Conservation (phyloP, 106 monocot species). For the Xerophyta viscosa region DNA sequence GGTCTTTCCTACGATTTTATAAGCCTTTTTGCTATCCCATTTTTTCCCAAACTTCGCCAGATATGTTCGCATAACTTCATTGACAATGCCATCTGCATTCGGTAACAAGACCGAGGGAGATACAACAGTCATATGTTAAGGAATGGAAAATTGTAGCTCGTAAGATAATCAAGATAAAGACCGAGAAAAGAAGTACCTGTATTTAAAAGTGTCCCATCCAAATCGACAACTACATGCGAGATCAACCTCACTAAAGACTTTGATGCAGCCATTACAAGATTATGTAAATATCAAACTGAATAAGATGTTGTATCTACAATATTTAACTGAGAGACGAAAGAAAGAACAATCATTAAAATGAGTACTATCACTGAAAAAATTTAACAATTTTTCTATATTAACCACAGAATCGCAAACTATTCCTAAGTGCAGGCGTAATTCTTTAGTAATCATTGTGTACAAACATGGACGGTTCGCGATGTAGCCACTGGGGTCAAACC, state of each 20-base stretch:
- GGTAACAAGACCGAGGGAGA: neutral
- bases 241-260: constrained; percentile 36
- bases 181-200: constrained; percentile 41
- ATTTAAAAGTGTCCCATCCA: constrained; percentile 90
- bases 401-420: too few species aligned
- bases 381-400: too few species aligned
- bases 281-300: neutral
- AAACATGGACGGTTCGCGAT: too few species aligned
- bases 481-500: too few species aligned
- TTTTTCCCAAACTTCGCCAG: constrained; percentile 65
- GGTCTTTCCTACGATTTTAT: constrained; percentile 74
- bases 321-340: too few species aligned
- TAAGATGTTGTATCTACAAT: neutral
- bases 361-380: too few species aligned
- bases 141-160: too few species aligned
- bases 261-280: constrained; percentile 36
- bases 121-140: too few species aligned
- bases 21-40: constrained; percentile 56
- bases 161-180: neutral
- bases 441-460: too few species aligned
- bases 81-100: constrained; percentile 66
- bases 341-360: too few species aligned
- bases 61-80: constrained; percentile 51
- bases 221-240: constrained; percentile 84
- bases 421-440: too few species aligned